These are phyloP conservation scores for Excoecaria agallocha DNA, from an alignment of 345 rosid genomes.

Conservation along the genomic window DNA sequence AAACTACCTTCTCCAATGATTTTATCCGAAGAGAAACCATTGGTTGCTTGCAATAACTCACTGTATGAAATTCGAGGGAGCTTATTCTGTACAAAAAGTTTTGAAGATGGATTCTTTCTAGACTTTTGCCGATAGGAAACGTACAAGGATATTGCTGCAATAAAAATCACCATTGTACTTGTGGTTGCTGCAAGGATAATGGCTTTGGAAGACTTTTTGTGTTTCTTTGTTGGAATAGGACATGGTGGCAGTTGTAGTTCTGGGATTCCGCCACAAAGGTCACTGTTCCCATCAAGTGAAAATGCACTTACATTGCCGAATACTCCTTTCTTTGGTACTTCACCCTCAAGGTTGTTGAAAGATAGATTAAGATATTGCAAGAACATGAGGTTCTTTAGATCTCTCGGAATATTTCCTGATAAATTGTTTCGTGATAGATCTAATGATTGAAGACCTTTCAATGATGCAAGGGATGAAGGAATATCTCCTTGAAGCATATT, in stretches of 20 bases:
- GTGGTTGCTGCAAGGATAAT: neutral
- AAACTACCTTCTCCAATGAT: constrained; percentile 1
- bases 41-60: neutral
- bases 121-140: neutral
- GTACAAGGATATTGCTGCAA: neutral
- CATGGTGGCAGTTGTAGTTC: constrained; percentile 4
- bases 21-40: neutral
- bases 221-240: neutral
- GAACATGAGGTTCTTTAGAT: neutral
- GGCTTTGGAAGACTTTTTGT: neutral
- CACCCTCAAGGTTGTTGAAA: constrained; percentile 14
- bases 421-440: constrained; percentile 14
- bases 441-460: constrained; percentile 8
- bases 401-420: constrained; percentile 12
- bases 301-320: constrained; percentile 1
- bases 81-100: too few relatives aligned
- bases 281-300: constrained; percentile 1
- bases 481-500: constrained; percentile 11
- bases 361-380: constrained; percentile 9
- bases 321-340: constrained; percentile 9
- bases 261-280: constrained; percentile 17
- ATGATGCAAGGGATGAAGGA: constrained; percentile 1
- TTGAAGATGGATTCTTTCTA: neutral
- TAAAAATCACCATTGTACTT: neutral
- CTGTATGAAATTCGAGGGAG: neutral